Evolutionary conservation across 768 basidiomycete genomes (phyloP).

Genomic region (Imleria badia): DNA sequence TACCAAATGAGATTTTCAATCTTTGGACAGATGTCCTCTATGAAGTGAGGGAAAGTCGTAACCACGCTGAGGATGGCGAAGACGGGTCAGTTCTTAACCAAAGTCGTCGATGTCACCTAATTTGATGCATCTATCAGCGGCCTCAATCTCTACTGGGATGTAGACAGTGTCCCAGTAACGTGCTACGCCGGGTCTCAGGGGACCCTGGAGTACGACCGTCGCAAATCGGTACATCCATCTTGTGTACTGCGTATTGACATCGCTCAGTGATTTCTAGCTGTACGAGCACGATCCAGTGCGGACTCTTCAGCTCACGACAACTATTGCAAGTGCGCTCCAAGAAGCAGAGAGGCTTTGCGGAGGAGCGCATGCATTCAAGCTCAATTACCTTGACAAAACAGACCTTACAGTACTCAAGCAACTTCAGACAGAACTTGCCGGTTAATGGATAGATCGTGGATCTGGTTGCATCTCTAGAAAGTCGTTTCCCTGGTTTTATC

Average conservation of each 20-base stretch:
- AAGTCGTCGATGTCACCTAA: neutral
- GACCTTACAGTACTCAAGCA: constrained; percentile 77
- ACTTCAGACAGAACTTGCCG: constrained; percentile 52
- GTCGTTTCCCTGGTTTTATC: neutral
- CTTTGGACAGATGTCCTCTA: constrained; percentile 89
- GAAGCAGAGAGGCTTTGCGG: constrained; percentile 63
- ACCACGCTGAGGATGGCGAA: constrained; percentile 35
- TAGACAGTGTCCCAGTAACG: constrained; percentile 52
- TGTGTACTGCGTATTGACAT: neutral
- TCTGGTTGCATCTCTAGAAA: neutral
- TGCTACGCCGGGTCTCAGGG: constrained; percentile 66
- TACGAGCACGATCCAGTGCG: constrained; percentile 72
- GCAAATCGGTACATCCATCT: constrained; percentile 55
- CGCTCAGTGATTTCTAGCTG: constrained; percentile 45
- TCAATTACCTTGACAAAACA: constrained; percentile 57
- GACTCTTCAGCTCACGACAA: constrained; percentile 60
- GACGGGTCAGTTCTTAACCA: constrained; percentile 28
- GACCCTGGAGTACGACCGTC: constrained; percentile 74
- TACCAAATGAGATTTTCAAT: constrained; percentile 77
- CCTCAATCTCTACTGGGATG: constrained; percentile 70
- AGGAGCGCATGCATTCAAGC: constrained; percentile 60
- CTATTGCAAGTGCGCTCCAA: constrained; percentile 55
- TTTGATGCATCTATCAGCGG: constrained; percentile 16
- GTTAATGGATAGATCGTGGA: neutral
- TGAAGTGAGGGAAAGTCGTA: constrained; percentile 74